Evolutionary conservation across 129 eudicot genomes (phyloP).

Genomic region (Deinandra increscens): DNA sequence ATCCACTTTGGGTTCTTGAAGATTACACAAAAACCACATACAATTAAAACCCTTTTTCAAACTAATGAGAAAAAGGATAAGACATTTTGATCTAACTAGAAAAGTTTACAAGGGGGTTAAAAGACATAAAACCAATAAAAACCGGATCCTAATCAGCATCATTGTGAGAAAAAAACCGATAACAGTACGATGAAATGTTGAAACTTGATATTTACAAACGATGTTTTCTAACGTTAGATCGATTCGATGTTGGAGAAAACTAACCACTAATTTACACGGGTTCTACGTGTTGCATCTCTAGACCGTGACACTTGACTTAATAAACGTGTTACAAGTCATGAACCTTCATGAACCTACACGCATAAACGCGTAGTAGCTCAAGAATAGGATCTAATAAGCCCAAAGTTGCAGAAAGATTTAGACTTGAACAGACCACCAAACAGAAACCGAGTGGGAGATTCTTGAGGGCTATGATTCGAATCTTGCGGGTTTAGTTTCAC

Average conservation of each 20-base stretch:
- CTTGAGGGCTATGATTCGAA: constrained; percentile 54
- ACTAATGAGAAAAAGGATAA: too few relatives aligned
- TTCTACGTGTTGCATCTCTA: neutral
- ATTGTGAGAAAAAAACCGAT: neutral
- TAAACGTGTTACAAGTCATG: neutral
- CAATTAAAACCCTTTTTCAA: too few relatives aligned
- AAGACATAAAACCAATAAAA: too few relatives aligned
- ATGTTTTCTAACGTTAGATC: neutral
- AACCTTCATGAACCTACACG: constrained; percentile 15
- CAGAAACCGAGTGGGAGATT: constrained; percentile 88
- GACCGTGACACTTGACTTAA: neutral
- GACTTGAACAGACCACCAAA: constrained; percentile 95
- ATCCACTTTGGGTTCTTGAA: constrained; percentile 17
- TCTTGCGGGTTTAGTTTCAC: constrained; percentile 66
- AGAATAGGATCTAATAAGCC: constrained; percentile 83
- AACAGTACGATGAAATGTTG: neutral
- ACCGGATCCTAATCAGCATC: too few relatives aligned
- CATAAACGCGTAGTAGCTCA: constrained; percentile 19
- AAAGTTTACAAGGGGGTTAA: too few relatives aligned
- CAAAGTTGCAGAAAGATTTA: constrained; percentile 77
- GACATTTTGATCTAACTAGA: too few relatives aligned
- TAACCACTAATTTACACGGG: constrained; percentile 2
- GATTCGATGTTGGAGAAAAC: constrained; percentile 7
- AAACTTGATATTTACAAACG: constrained; percentile 24
- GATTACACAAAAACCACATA: neutral